Percentiles rank a stretch among this genome's conserved stretches.
These are phyloP conservation scores for Ganoderma sinense DNA, from an alignment of 1,284 basidiomycete species.

Conservation along the genomic window DNA sequence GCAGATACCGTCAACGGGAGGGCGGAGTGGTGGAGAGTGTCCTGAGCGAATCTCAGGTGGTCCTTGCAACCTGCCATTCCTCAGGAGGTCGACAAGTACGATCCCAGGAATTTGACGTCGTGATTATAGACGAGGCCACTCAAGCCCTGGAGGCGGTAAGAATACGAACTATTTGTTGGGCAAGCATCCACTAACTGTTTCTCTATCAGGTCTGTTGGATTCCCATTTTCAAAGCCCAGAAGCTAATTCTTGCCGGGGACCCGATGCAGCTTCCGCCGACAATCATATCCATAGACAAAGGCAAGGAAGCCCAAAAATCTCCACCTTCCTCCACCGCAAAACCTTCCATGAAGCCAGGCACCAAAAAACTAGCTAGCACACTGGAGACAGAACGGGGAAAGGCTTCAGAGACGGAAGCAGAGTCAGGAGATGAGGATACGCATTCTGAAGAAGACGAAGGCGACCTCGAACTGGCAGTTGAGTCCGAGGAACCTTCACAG, in stretches of 20 bases:
- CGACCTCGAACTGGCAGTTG: conserved; percentile 17
- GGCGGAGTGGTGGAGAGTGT: conserved; percentile 84
- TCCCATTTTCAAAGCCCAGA: conserved; percentile 89
- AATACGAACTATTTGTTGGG: conserved; percentile 23
- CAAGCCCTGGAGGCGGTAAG: conserved; percentile 92
- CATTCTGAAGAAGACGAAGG: conserved; percentile 24
- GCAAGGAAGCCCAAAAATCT: conserved; percentile 41
- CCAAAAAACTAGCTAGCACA: neutral
- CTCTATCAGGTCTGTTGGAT: conserved; percentile 89
- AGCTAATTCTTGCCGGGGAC: conserved; percentile 90
- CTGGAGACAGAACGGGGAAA: neutral
- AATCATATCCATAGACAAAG: conserved; percentile 69
- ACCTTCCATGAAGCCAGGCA: neutral
- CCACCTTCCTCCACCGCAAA: neutral
- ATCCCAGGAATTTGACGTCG: conserved; percentile 85
- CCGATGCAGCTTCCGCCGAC: conserved; percentile 95
- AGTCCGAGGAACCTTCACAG: conserved; percentile 21
- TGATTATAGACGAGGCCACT: conserved; percentile 96
- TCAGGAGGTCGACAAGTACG: conserved; percentile 84
- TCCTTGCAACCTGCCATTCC: conserved; percentile 93
- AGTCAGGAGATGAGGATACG: conserved; percentile 7
- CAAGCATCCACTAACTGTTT: neutral
- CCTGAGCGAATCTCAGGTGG: conserved; percentile 82
- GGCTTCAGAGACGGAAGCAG: neutral
- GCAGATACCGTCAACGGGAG: conserved; percentile 88